phyloP scores from a whole-genome alignment of 2,329 filamentous ascomycete genomes.

The Paracoccidioides lutzii region DNA sequence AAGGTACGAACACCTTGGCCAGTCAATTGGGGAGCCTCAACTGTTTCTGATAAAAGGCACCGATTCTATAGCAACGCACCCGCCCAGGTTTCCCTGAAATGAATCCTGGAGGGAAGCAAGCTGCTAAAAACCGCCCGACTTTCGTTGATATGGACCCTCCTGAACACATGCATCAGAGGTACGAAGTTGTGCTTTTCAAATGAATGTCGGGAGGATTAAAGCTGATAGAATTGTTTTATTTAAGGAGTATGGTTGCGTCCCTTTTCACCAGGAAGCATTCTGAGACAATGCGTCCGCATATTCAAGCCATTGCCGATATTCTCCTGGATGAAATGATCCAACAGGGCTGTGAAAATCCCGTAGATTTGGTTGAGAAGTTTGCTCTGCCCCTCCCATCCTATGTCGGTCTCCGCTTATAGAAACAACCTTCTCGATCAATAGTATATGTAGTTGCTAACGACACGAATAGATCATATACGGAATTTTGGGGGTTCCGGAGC shows the following conservation, averaged over 20 bases:
- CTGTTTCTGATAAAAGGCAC: not conserved
- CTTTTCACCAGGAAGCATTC: conserved; percentile 32
- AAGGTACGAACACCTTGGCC: conserved; percentile 22
- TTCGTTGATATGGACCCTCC: conserved; percentile 42
- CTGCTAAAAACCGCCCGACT: conserved; percentile 38
- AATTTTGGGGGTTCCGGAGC: conserved; percentile 37
- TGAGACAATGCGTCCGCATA: conserved; percentile 32
- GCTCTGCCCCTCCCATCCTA: conserved; percentile 38
- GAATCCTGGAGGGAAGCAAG: conserved; percentile 34
- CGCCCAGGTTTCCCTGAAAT: conserved; percentile 38
- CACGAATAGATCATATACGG: conserved; percentile 35
- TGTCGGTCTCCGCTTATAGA: conserved; percentile 16
- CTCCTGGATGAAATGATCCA: conserved; percentile 31
- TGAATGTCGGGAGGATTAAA: not conserved
- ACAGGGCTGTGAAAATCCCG: conserved; percentile 25
- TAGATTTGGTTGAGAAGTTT: conserved; percentile 37
- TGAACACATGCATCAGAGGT: conserved; percentile 36
- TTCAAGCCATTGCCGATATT: conserved; percentile 35
- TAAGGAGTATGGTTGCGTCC: conserved; percentile 35
- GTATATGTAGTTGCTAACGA: not conserved
- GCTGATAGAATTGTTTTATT: not conserved
- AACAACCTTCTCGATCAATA: not conserved
- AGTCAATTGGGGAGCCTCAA: not conserved
- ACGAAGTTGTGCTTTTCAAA: conserved; percentile 1
- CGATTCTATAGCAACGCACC: conserved; percentile 22